Evolutionary conservation across 1,284 basidiomycete genomes (phyloP), one percentile per base, ranked within the genome.

Genomic region (Neotropicomus parvogracilis): DNA sequence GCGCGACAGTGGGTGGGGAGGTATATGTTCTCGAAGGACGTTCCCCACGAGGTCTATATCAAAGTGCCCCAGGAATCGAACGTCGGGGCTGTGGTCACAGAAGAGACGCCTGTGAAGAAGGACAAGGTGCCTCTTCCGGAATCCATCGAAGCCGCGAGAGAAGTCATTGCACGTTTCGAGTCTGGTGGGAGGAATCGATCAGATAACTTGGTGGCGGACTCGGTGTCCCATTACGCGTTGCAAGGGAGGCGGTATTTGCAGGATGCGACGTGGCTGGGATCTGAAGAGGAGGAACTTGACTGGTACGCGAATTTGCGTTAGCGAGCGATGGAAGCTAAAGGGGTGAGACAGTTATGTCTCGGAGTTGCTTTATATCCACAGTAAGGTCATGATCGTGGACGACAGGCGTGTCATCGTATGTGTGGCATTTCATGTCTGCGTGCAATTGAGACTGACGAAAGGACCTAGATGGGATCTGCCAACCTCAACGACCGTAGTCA

Each of bases 371-470:
- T 88, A 89, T 59, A 90, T 91, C 53, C 86, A 91, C 64, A 81
- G 79, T 27, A 88, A 91, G 70, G 60, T 95, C 20, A 94, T 97
- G 92, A 91, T 97, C 51, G 90, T 95, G 19, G 94, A 97, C 61
- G 94, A 97, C 65, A 75, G 81, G 16, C 76, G 83, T 31, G 90
- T 95, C 32, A 90, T 97, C 57, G 87, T 90, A 56, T 52, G 86
- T 75, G 11, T 17, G 35, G 2, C 19, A n/a, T 21, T 33, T 43
- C 4, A 20, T 44, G 33, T 13, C 7, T 40, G 26, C 3, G n/a
- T 34, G 10, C 35, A 16, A 32, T 45, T 35, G 31, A 31, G 21
- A 31, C 49, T 43, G 8, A 50, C 41, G 4, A 45, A 11, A 26
- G 14, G 19, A n/a, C 37, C 10, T 50, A 91, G 84, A 86, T 91